Evolutionary conservation across 805 yeast genomes (phyloP), one percentile per base, ranked within the genome.

Genomic region (Saccharomyces eubayanus): DNA sequence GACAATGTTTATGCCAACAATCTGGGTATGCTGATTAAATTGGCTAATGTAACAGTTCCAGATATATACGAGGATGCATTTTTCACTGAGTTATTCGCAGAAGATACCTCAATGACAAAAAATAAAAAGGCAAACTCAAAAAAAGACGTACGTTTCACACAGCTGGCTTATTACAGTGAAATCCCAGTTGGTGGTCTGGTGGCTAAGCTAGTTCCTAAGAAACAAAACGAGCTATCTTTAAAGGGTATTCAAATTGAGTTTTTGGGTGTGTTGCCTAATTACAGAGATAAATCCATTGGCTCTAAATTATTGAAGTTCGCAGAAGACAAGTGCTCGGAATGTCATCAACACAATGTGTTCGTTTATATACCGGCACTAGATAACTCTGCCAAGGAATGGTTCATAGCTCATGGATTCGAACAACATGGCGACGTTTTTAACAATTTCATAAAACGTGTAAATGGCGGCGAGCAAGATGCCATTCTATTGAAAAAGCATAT

Each of bases 171-270:
- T 69, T 85, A 77, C 68, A 79, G 85, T 49, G 96, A 86, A 62
- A 79, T 87, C 5, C 89, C 96, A 6, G 92, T 89, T 3, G 96
- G 94, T 14, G 85, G 83, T 3, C 72, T 89, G 49, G 82, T 83
- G 56, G 84, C 86, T 53, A 70, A 77, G 51, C 75, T 76, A 53
- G 73, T 80, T 21, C 61, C 72, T 12, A 73, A 75, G 48, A 74
- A 72, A n/a, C 61, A 74, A 5, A 73, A 66, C 6, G 69, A 64
- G 1, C 54, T 59, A 20, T 58, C 67, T 28, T 84, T 87, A 6
- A 76, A 77, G 49, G 75, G 79, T 11, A 75, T 85, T 1, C 84
- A 85, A 64, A 77, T 87, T 31, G 87, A 85, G 66, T 74, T 84
- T 0, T 64, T 87, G 30, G 89, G 85, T 0, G 92, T 89, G 6